phyloP scores from a whole-genome alignment of 2,329 filamentous ascomycete species.

The Plenodomus tracheiphilus region DNA sequence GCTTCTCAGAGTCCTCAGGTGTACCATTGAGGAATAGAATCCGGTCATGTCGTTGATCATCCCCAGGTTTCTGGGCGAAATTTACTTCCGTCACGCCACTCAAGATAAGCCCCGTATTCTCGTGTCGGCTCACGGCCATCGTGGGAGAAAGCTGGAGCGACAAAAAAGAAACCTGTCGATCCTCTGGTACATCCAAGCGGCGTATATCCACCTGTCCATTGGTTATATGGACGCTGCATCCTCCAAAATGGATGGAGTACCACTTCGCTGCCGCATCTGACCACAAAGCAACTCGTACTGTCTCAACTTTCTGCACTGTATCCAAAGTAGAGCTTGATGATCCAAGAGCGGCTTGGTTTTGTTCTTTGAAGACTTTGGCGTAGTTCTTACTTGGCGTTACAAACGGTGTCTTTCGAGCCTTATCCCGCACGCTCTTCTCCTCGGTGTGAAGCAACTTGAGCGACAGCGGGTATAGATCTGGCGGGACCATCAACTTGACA shows the following conservation, averaged over 20 bases:
- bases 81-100: no score
- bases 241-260: slow-evolving; percentile 13
- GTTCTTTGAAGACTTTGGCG: slow-evolving; percentile 4
- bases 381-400: slow-evolving; percentile 21
- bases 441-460: slow-evolving; percentile 22
- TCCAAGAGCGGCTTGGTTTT: background rate
- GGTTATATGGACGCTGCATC: slow-evolving; percentile 20
- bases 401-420: slow-evolving; percentile 19
- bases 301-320: slow-evolving; percentile 1
- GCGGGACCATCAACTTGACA: slow-evolving; percentile 24
- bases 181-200: slow-evolving; percentile 8
- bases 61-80: no score
- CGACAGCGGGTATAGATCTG: slow-evolving; percentile 16
- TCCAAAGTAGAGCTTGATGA: no score
- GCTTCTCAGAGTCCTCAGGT: background rate
- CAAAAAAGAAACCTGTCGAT: slow-evolving; percentile 14
- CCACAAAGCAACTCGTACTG: slow-evolving; percentile 21
- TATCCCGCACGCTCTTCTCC: slow-evolving; percentile 19
- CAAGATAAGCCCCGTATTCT: background rate
- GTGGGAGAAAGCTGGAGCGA: slow-evolving; percentile 7
- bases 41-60: no score
- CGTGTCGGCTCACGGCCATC: slow-evolving; percentile 3
- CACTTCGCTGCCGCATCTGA: slow-evolving; percentile 11
- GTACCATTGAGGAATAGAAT: background rate
- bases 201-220: slow-evolving; percentile 19